phyloP scores from a whole-genome alignment of 1,139 yeast genomes.

The Sugiyamaella xylanicola region DNA sequence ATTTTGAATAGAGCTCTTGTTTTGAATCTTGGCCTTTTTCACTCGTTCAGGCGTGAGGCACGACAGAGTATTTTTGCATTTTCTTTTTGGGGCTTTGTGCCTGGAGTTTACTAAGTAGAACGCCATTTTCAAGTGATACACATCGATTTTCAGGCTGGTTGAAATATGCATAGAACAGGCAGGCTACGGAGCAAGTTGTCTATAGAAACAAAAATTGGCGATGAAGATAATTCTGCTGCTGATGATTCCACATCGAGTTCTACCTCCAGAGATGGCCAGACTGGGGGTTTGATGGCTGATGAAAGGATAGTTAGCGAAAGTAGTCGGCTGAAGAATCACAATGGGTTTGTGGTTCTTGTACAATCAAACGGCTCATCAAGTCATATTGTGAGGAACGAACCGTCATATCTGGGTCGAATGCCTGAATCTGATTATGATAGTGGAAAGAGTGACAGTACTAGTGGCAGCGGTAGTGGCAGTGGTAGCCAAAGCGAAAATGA shows the following conservation, averaged over 20 bases:
- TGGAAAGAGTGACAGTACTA: background rate
- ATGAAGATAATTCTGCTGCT: background rate
- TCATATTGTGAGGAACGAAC: conserved; percentile 1
- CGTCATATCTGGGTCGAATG: conserved; percentile 1
- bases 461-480: background rate
- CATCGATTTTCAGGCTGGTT: background rate
- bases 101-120: background rate
- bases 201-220: conserved; percentile 11
- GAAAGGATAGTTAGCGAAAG: background rate
- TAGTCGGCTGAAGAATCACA: background rate
- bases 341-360: background rate
- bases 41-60: background rate
- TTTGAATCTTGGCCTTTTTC: background rate
- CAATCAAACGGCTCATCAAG: background rate
- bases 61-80: background rate
- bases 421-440: conserved; percentile 1
- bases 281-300: too few species aligned
- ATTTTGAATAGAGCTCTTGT: background rate
- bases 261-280: too few species aligned
- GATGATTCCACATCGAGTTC: background rate
- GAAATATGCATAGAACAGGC: conserved; percentile 14
- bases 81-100: background rate
- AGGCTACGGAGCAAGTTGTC: conserved; percentile 16
- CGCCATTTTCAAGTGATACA: background rate
- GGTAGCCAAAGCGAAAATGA: background rate